A percentile compares a stretch with the other conserved stretches of the same genome.
phyloP scores from a whole-genome alignment of 2,329 filamentous ascomycete genomes.

The Apiospora malaysiana region DNA sequence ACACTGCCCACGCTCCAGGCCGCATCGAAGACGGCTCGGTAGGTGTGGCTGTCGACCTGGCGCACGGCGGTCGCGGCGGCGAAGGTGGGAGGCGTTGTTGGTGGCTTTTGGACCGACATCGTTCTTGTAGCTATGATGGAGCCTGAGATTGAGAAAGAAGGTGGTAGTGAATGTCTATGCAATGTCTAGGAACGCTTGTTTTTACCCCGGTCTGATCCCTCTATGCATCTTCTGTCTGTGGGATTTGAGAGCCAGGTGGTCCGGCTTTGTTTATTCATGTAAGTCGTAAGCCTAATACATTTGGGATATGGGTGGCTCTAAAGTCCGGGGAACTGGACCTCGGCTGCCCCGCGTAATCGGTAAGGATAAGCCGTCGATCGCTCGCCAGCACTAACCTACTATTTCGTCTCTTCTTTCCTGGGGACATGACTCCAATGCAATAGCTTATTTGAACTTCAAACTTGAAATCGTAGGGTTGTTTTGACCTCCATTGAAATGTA shows the following conservation, averaged over 20 bases:
- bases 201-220: neutral
- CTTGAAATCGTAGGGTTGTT: neutral
- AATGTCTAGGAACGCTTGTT: neutral
- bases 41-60: conserved; percentile 23
- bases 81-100: conserved; percentile 8
- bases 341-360: conserved; percentile 13
- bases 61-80: conserved; percentile 19
- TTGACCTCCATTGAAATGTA: no score
- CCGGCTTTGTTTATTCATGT: neutral
- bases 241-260: neutral
- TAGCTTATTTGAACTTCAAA: neutral
- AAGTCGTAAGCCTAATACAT: neutral
- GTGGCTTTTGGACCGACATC: neutral
- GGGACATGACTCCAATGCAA: neutral
- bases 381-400: neutral
- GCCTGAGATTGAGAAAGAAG: no score
- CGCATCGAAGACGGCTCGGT: conserved; percentile 18
- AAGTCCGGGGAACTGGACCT: neutral
- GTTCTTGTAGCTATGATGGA: neutral
- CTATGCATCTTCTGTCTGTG: neutral
- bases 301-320: neutral
- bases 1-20: conserved; percentile 49
- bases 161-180: no score
- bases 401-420: neutral
- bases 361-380: neutral